Percentiles rank a stretch among this genome's conserved stretches.
These are phyloP conservation scores for Solanum megistacrolobum DNA, from an alignment of 257 asterid genomes.

Conservation along the genomic window DNA sequence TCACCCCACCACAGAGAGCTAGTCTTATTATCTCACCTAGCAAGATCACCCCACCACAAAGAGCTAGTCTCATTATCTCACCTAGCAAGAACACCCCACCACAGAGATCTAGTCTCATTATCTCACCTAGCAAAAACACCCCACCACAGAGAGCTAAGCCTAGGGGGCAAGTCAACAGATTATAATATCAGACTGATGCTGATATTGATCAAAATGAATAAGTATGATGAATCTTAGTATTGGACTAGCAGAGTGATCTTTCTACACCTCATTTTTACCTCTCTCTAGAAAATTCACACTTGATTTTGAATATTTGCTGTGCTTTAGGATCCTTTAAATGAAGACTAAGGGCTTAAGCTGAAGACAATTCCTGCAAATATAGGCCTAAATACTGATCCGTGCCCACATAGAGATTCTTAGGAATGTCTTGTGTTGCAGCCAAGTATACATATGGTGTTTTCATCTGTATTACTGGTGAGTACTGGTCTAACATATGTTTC, in stretches of 20 bases:
- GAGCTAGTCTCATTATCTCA: not conserved
- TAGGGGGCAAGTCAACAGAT: not conserved
- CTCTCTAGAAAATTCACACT: not conserved
- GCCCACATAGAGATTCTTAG: not conserved
- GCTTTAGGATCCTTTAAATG: not conserved
- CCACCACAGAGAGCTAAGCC: not conserved
- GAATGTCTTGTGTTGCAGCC: not conserved
- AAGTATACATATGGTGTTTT: not conserved
- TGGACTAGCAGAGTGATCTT: not conserved
- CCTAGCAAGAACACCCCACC: not conserved
- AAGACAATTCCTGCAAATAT: not conserved
- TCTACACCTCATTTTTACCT: not conserved
- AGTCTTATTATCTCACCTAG: not conserved
- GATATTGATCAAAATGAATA: not conserved
- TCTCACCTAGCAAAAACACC: not conserved
- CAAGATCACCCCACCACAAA: not conserved
- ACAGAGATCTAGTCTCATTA: not conserved
- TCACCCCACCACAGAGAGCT: not conserved
- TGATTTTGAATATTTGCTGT: not conserved
- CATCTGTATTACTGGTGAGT: not conserved
- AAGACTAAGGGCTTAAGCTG: not conserved
- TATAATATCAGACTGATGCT: not conserved
- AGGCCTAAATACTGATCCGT: not conserved
- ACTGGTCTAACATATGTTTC: conserved; percentile 7
- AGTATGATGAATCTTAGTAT: not conserved